Evolutionary conservation across 768 basidiomycete species (phyloP).

Genomic region (Lanmaoa pseudosensibilis): DNA sequence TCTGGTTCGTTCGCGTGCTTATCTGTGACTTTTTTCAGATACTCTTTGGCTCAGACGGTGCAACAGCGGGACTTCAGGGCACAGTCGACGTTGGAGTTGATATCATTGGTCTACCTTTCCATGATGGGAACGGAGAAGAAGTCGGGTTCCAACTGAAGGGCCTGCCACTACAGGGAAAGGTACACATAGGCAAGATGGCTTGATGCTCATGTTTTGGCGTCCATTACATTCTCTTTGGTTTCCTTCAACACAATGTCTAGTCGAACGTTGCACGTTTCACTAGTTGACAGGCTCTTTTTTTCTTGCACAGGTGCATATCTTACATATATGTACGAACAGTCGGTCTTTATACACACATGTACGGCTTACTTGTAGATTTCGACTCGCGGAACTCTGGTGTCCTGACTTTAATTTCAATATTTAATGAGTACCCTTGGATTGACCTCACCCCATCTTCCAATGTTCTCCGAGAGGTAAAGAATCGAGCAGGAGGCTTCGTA

Average conservation of each 20-base stretch:
- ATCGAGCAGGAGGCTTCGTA: not conserved
- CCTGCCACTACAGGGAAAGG: conserved; percentile 66
- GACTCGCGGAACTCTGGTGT: not conserved
- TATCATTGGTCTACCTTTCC: conserved; percentile 60
- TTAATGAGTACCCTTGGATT: not conserved
- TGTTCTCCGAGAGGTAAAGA: too few relatives aligned
- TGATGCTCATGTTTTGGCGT: not conserved
- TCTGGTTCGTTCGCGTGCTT: not conserved
- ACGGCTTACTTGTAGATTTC: conserved; percentile 22
- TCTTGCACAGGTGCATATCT: conserved; percentile 10
- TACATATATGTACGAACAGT: conserved; percentile 6
- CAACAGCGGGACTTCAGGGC: conserved; percentile 67
- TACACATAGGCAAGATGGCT: conserved; percentile 61
- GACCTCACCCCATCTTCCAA: not conserved
- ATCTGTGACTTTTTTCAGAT: conserved; percentile 42
- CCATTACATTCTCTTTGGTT: not conserved
- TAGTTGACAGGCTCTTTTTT: conserved; percentile 2
- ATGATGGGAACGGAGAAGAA: conserved; percentile 37
- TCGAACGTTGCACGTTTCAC: not conserved
- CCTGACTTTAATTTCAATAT: not conserved
- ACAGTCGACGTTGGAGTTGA: conserved; percentile 58
- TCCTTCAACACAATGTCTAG: not conserved
- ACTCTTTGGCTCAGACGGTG: conserved; percentile 65
- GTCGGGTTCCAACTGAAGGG: conserved; percentile 57
- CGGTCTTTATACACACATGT: conserved; percentile 12